A percentile compares a stretch with the other conserved stretches of the same genome.
phyloP scores from a whole-genome alignment of 371 early-diverging fungal species.

The Mucor indicus region DNA sequence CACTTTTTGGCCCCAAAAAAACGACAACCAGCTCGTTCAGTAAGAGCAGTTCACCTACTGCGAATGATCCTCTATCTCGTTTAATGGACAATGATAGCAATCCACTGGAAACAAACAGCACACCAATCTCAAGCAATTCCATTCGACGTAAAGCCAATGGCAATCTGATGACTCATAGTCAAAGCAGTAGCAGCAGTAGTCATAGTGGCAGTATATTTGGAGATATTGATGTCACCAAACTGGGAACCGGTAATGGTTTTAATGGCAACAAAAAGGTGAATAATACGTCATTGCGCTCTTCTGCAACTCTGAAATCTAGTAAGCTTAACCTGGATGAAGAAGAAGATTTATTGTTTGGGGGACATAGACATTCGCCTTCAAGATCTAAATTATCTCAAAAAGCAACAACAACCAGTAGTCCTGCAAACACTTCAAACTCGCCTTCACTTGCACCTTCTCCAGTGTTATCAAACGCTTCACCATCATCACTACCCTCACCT shows the following conservation, averaged over 20 bases:
- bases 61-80: constrained; percentile 14
- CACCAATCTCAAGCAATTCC: constrained; percentile 7
- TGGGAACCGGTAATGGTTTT: constrained; percentile 16
- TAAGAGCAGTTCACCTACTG: constrained; percentile 4
- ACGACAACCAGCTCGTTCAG: constrained; percentile 7
- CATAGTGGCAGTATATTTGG: constrained; percentile 37
- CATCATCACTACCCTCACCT: no score
- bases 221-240: constrained; percentile 43
- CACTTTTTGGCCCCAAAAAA: constrained; percentile 16
- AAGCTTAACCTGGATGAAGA: constrained; percentile 20
- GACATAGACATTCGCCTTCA: neutral
- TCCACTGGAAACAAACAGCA: constrained; percentile 10
- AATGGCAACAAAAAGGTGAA: neutral
- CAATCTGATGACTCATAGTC: neutral
- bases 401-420: no score
- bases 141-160: constrained; percentile 2
- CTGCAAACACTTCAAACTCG: no score
- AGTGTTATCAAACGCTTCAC: no score
- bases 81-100: neutral
- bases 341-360: constrained; percentile 16
- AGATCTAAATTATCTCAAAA: no score
- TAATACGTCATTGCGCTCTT: constrained; percentile 8
- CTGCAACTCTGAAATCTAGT: constrained; percentile 4
- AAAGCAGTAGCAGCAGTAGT: constrained; percentile 1
- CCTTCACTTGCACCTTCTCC: no score